Evolutionary conservation across 2,329 filamentous ascomycete genomes (phyloP), one percentile per base, ranked within the genome.

Genomic region (Aspergillus fijiensis): DNA sequence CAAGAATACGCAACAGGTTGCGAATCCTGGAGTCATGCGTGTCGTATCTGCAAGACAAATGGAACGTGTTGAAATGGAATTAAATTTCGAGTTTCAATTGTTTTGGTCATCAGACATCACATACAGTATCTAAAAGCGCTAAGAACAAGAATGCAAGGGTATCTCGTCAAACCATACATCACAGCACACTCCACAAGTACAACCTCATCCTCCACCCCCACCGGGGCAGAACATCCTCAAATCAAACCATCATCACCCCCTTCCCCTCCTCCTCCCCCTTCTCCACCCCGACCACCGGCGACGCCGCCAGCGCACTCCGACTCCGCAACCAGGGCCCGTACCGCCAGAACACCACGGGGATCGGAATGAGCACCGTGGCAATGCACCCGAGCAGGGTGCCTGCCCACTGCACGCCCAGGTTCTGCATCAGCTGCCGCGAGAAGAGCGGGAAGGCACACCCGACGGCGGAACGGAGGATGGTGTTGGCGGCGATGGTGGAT

Each of bases 391-490:
- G 65, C n/a, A 78, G 60, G 1, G 76, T 77, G 10, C 70, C 69
- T 1, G 75, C 74, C 76, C 76, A 77, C 51, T 77, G 74, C 2
- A 77, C 68, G 1, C 73, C 72, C 7, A 77, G 52, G n/a, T 72
- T 74, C 25, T 70, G 48, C 57, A 78, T 77, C 74, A 78, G 74
- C 58, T 77, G 75, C 5, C 64, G 69, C 0, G 75, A 70, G 58
- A 77, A 78, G 2, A 78, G 66, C 1, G 76, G 76, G 35, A 78
- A 78, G 3, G 69, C 67, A n/a, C 75, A 73, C 12, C 72, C 76
- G 0, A 77, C 65, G 0, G 69, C 63, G 0, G 76, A 77, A 4
- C 76, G 74, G n/a, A 77, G 69, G 25, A 77, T 75, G 0, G 75
- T 77, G 49, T 77, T 77, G 3, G 76, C 74, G 1, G 76, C 75